These are phyloP conservation scores for Colletotrichum sp. DNA, from an alignment of 2,329 filamentous ascomycete species.

Conservation along the genomic window DNA sequence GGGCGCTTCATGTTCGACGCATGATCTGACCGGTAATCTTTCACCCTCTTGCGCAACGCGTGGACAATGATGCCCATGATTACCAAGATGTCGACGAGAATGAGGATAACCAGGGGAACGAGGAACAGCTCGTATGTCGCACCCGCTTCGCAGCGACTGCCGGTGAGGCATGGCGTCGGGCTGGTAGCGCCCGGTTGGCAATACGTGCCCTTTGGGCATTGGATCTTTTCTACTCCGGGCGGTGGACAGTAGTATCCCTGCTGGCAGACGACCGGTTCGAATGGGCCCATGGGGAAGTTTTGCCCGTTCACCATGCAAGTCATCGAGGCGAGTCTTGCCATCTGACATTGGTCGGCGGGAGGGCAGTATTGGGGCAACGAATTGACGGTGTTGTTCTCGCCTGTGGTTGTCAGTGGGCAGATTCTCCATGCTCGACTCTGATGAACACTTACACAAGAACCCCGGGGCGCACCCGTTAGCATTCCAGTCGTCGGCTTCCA, in stretches of 20 bases:
- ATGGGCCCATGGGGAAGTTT: constrained; percentile 48
- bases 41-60: constrained; percentile 36
- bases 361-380: constrained; percentile 50
- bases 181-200: constrained; percentile 54
- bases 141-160: constrained; percentile 50
- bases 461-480: constrained; percentile 41
- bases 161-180: constrained; percentile 51
- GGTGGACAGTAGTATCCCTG: constrained; percentile 54
- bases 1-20: neutral
- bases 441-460: constrained; percentile 43
- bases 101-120: constrained; percentile 46
- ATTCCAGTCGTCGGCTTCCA: constrained; percentile 39
- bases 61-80: constrained; percentile 38
- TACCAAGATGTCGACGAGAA: constrained; percentile 47
- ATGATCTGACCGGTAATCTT: neutral
- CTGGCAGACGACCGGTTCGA: constrained; percentile 57
- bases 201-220: constrained; percentile 53
- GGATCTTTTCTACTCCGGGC: constrained; percentile 39
- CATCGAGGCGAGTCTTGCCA: constrained; percentile 35
- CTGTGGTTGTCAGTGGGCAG: constrained; percentile 28
- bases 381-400: constrained; percentile 49
- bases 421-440: neutral
- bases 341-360: constrained; percentile 40
- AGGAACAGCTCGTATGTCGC: constrained; percentile 45
- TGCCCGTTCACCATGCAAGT: constrained; percentile 34